phyloP scores from a whole-genome alignment of 306 rosid genomes.

The Bauhinia variegata region DNA sequence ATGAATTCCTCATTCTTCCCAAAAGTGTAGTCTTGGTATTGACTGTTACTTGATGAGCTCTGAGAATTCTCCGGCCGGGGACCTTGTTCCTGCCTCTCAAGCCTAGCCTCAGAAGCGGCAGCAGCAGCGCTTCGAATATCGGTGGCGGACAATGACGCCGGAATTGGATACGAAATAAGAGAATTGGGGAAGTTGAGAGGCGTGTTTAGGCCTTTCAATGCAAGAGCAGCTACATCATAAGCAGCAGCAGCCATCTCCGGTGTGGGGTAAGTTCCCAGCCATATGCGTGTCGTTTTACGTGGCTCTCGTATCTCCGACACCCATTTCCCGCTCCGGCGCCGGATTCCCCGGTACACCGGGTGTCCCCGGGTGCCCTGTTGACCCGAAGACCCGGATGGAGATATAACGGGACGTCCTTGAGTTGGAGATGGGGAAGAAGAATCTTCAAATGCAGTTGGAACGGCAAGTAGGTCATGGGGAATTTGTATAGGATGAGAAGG shows the following conservation, averaged over 20 bases:
- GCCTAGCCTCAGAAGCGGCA: conserved; percentile 60
- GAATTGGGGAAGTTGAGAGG: conserved; percentile 72
- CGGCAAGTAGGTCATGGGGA: neutral
- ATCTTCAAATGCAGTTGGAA: neutral
- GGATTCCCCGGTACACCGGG: conserved; percentile 60
- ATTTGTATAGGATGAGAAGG: conserved; percentile 29
- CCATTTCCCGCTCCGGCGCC: conserved; percentile 88
- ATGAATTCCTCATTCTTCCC: conserved; percentile 36
- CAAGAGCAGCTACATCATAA: conserved; percentile 88
- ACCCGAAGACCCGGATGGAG: conserved; percentile 16
- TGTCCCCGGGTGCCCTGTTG: conserved; percentile 37
- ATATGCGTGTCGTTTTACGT: conserved; percentile 79
- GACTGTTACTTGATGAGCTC: neutral
- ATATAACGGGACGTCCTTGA: too few species aligned
- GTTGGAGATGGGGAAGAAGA: too few species aligned
- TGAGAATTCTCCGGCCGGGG: neutral
- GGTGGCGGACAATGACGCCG: conserved; percentile 64
- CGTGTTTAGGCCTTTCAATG: conserved; percentile 73
- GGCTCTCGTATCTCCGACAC: conserved; percentile 97
- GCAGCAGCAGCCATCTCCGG: conserved; percentile 98
- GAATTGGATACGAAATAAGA: conserved; percentile 54
- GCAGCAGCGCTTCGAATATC: conserved; percentile 85
- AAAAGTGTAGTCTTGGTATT: too few species aligned
- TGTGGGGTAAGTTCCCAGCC: conserved; percentile 86
- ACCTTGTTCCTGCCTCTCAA: conserved; percentile 1